phyloP scores from a whole-genome alignment of 768 basidiomycete genomes.

The Termitomyces sp. region DNA sequence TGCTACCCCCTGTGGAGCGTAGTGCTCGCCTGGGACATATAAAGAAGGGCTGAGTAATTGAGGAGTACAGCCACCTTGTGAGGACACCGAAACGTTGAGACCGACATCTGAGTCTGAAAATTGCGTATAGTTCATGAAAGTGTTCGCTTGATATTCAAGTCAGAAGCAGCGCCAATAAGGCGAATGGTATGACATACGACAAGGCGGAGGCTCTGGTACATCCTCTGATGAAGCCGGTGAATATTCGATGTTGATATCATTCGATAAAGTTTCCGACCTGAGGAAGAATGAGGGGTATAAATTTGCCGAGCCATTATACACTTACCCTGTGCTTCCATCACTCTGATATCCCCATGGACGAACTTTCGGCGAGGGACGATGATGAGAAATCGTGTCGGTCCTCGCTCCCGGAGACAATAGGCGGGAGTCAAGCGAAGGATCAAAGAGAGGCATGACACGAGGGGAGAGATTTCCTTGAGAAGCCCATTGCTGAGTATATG shows the following conservation, averaged over 20 bases:
- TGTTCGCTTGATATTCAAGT: not conserved
- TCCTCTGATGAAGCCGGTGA: constrained; percentile 20
- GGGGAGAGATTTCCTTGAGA: constrained; percentile 9
- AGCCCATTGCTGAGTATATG: constrained; percentile 11
- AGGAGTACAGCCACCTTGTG: constrained; percentile 8
- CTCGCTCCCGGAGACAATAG: constrained; percentile 3
- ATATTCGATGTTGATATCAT: constrained; percentile 14
- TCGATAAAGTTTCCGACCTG: constrained; percentile 15
- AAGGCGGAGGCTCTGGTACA: constrained; percentile 10
- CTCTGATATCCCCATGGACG: constrained; percentile 19
- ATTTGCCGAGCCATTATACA: not conserved
- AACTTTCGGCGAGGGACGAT: constrained; percentile 11
- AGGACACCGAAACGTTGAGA: not conserved
- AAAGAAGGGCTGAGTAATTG: constrained; percentile 6
- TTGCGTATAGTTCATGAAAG: constrained; percentile 1
- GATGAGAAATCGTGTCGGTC: constrained; percentile 6
- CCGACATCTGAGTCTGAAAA: constrained; percentile 4
- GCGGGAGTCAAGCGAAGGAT: constrained; percentile 5
- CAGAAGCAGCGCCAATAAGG: not conserved
- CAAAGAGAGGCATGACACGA: constrained; percentile 2
- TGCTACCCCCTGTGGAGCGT: not conserved
- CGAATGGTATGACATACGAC: constrained; percentile 7
- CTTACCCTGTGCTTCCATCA: constrained; percentile 21
- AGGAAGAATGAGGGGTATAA: not conserved
- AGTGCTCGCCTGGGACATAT: constrained; percentile 3